Evolutionary conservation across 108 stramenopile species (phyloP).

Genomic region (Thalassiosira profunda): DNA sequence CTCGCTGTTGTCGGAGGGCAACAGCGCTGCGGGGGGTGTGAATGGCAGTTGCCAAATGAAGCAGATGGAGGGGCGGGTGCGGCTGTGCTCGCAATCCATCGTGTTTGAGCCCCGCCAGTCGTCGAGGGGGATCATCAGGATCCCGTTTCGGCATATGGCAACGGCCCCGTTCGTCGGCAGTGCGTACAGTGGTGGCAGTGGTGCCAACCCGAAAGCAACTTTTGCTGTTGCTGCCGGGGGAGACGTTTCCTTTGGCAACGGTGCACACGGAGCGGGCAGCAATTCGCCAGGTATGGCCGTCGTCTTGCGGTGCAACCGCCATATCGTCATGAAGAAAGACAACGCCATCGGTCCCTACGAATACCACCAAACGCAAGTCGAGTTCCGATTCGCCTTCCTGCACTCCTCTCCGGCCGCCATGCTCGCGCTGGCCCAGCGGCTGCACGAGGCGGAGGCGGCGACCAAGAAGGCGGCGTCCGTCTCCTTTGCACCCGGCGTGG

Average conservation of each 20-base stretch:
- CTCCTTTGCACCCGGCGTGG: slow-evolving; percentile 24
- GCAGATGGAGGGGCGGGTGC: slow-evolving; percentile 73
- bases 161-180: slow-evolving; percentile 39
- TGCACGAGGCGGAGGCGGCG: slow-evolving; percentile 39
- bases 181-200: slow-evolving; percentile 18
- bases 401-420: slow-evolving; percentile 71
- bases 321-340: slow-evolving; percentile 65
- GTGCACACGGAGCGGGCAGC: neutral
- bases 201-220: neutral
- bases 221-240: neutral
- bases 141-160: slow-evolving; percentile 69
- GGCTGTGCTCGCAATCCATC: slow-evolving; percentile 74
- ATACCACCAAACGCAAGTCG: slow-evolving; percentile 35
- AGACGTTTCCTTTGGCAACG: neutral
- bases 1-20: neutral
- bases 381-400: slow-evolving; percentile 71
- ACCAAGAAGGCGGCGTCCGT: neutral
- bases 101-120: slow-evolving; percentile 85
- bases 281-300: neutral
- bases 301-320: slow-evolving; percentile 43
- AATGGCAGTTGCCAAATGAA: slow-evolving; percentile 47
- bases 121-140: slow-evolving; percentile 64
- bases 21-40: neutral
- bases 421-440: slow-evolving; percentile 51
- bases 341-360: slow-evolving; percentile 68